A percentile compares a stretch with the other conserved stretches of the same genome.
Conservation (phyloP, 306 rosid species). For the Boehmeria nivea region DNA sequence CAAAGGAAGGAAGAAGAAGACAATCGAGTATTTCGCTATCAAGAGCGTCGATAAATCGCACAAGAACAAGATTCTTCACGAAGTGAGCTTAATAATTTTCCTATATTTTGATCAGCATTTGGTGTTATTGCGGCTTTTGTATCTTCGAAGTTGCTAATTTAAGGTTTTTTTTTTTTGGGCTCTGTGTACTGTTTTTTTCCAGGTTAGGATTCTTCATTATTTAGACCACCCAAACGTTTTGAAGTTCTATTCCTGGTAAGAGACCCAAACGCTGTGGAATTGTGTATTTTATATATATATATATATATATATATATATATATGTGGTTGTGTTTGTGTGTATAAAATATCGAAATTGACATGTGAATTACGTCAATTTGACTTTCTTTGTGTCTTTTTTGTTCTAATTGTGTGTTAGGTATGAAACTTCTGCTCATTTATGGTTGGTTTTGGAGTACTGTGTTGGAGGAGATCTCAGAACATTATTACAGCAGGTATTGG, state of each 20-base stretch:
- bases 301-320: not conserved
- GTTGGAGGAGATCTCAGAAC: conserved; percentile 92
- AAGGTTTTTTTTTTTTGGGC: not conserved
- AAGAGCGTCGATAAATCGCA: conserved; percentile 92
- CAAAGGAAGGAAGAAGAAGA: conserved; percentile 97
- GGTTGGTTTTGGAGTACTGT: conserved; percentile 94
- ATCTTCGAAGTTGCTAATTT: not conserved
- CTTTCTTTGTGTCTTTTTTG: conserved; percentile 1
- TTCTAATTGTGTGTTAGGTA: conserved; percentile 53
- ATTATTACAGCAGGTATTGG: conserved; percentile 70
- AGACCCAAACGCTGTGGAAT: not conserved
- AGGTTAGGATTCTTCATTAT: conserved; percentile 95
- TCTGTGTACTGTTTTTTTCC: conserved; percentile 17
- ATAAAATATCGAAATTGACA: not conserved
- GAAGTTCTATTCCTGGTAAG: conserved; percentile 74
- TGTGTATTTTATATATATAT: not conserved
- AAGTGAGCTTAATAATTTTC: conserved; percentile 42
- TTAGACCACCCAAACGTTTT: conserved; percentile 73
- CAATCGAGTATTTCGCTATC: conserved; percentile 87
- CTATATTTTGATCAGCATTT: not conserved
- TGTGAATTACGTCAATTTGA: too few relatives aligned
- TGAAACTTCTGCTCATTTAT: conserved; percentile 94
- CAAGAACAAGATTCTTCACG: conserved; percentile 86
- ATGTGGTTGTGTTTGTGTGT: not conserved
- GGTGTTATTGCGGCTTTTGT: not conserved